A percentile compares a stretch with the other conserved stretches of the same genome.
These are phyloP conservation scores for Penicillium canariense DNA, from an alignment of 495 filamentous ascomycete genomes.

Conservation along the genomic window DNA sequence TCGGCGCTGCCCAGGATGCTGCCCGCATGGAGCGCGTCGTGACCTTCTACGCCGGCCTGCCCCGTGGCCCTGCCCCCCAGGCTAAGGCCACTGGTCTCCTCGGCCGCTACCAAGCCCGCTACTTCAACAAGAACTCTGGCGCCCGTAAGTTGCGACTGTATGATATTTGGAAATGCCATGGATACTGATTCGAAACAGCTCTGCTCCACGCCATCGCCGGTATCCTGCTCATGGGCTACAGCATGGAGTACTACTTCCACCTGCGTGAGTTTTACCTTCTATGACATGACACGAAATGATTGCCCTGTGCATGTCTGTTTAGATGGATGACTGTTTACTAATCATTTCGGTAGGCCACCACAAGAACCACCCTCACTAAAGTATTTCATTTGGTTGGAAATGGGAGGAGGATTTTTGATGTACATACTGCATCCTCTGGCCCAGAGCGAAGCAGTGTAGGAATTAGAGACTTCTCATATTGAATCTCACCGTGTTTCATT, in stretches of 20 bases:
- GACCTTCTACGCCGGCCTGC: conserved; percentile 96
- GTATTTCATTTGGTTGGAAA: conserved; percentile 19
- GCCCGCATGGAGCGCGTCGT: conserved; percentile 94
- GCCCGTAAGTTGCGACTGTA: conserved; percentile 66
- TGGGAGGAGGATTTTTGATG: conserved; percentile 34
- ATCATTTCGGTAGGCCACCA: conserved; percentile 69
- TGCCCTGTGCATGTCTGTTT: not conserved
- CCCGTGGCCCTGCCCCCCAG: conserved; percentile 81
- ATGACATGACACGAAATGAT: not conserved
- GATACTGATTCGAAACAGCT: conserved; percentile 53
- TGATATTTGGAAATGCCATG: not conserved
- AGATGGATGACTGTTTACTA: conserved; percentile 8
- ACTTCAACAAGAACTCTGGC: conserved; percentile 87
- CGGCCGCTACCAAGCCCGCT: conserved; percentile 84
- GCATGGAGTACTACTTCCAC: conserved; percentile 99
- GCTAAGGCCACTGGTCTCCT: conserved; percentile 74
- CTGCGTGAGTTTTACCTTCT: conserved; percentile 66
- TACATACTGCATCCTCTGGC: conserved; percentile 38
- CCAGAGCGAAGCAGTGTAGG: conserved; percentile 32
- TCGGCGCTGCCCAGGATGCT: conserved; percentile 91
- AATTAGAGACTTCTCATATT: conserved; percentile 21
- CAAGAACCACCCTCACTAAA: conserved; percentile 98
- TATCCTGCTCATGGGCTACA: conserved; percentile 79
- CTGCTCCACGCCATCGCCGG: conserved; percentile 78
- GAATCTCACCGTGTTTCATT: conserved; percentile 31